Evolutionary conservation across 2,329 filamentous ascomycete species (phyloP).

Genomic region (Nothophaeocryptopus gaeumannii): DNA sequence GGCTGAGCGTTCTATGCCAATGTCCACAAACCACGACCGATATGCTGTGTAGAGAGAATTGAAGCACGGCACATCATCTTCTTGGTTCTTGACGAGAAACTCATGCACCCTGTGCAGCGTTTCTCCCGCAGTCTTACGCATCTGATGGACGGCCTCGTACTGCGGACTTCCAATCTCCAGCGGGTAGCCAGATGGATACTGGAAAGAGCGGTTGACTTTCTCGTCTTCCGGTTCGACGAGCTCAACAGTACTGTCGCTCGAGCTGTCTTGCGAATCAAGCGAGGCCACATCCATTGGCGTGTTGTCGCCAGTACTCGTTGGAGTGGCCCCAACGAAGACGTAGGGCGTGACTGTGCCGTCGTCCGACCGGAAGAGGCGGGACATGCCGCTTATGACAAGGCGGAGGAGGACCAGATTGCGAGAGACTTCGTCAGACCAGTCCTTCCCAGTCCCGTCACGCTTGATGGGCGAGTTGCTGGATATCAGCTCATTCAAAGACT

Average conservation of each 20-base stretch:
- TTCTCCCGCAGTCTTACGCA: slow-evolving; percentile 76
- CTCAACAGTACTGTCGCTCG: slow-evolving; percentile 48
- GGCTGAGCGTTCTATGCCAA: slow-evolving; percentile 91
- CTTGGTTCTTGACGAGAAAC: slow-evolving; percentile 79
- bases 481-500: slow-evolving; percentile 74
- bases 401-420: slow-evolving; percentile 83
- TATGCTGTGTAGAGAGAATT: slow-evolving; percentile 90
- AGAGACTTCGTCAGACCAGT: slow-evolving; percentile 97
- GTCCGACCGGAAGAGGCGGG: slow-evolving; percentile 78
- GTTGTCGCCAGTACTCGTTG: slow-evolving; percentile 37
- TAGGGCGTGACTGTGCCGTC: slow-evolving; percentile 39
- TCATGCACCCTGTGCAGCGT: slow-evolving; percentile 79
- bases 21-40: slow-evolving; percentile 93
- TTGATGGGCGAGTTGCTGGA: slow-evolving; percentile 78
- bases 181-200: slow-evolving; percentile 83
- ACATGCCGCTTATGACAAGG: slow-evolving; percentile 85
- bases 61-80: slow-evolving; percentile 95
- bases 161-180: slow-evolving; percentile 61
- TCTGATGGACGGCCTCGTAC: slow-evolving; percentile 74
- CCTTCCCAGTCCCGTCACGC: slow-evolving; percentile 91
- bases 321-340: slow-evolving; percentile 54
- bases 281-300: slow-evolving; percentile 26
- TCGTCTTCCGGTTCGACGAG: slow-evolving; percentile 72
- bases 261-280: slow-evolving; percentile 39
- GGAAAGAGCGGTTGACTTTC: slow-evolving; percentile 79